Evolutionary conservation across 768 basidiomycete species (phyloP), one percentile per base, ranked within the genome.

Genomic region (Vishniacozyma victoriae): DNA sequence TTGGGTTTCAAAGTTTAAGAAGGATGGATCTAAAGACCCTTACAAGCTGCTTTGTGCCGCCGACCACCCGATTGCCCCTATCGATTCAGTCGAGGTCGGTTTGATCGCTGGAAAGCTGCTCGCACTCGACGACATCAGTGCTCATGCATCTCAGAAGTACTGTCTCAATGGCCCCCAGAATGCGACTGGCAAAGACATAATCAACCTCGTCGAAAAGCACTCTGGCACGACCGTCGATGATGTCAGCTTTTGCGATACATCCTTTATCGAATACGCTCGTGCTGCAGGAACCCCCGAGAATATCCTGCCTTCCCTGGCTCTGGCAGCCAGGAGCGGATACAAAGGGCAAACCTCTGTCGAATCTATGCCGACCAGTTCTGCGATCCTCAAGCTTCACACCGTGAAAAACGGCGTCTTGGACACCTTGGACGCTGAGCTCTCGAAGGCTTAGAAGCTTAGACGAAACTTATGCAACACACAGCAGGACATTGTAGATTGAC

Each of bases 61-160:
- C 11, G 29, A 59, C 25, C 31, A 6, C 4, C 13, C 14, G n/a
- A 31, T 45, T 3, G 57, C 52, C 15, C 11, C 42, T 16, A 42
- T 59, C 25, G 53, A 59, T 31, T 35, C 52, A 16, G 12, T 16
- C 27, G 57, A 59, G 25, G 46, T 59, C 25, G 52, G 57, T 13
- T 22, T 41, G 19, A 20, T 48, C 44, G 57, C 45, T 3, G 57
- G 16, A 2, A 2, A 44, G 2, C 45, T 59, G 11, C 42, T 59
- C 22, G 29, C 38, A 5, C 27, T 38, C 13, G 35, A 27, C 14
- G 57, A 54, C 26, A 19, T 29, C 11, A 12, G 39, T 29, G 7
- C 35, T 3, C 57, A 59, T 40, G 9, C 9, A 16, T 3, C 12
- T 3, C 39, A 47, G 46, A 47, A 35, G 11, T 59, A 59, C 41